Evolutionary conservation across 345 rosid species (phyloP).

Genomic region (Melaleuca alternifolia): DNA sequence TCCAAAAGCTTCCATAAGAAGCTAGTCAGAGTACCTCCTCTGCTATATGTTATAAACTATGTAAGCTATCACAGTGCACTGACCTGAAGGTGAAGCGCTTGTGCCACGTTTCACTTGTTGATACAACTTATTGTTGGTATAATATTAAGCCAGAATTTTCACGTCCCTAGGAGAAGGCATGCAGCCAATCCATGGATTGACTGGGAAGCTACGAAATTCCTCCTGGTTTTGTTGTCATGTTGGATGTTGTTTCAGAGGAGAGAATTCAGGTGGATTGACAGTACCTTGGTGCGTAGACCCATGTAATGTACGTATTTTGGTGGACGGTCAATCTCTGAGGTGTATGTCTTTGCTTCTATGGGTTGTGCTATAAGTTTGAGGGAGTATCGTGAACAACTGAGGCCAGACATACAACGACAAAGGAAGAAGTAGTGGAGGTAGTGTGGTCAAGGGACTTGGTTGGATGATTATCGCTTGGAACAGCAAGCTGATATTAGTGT

Average conservation of each 20-base stretch:
- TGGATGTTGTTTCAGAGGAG: background rate
- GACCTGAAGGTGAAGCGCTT: background rate
- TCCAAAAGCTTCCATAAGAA: background rate
- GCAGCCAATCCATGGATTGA: background rate
- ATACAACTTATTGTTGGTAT: background rate
- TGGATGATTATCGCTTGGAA: background rate
- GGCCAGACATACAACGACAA: background rate
- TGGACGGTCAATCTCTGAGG: background rate
- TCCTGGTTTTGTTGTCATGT: background rate
- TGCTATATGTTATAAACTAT: background rate
- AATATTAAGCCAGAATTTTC: background rate
- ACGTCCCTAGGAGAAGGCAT: background rate
- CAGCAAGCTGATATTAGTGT: background rate
- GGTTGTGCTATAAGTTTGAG: background rate
- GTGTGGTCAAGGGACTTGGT: background rate
- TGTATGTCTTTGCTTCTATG: background rate
- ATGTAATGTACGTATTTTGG: background rate
- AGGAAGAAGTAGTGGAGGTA: background rate
- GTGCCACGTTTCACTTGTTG: background rate
- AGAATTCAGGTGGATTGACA: background rate
- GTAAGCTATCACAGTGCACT: background rate
- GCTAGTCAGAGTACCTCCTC: background rate
- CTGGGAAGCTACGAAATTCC: background rate
- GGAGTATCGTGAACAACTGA: background rate
- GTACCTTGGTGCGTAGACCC: background rate